Conservation (phyloP, 805 yeast genomes). For the Sungouiella blattae region DNA sequence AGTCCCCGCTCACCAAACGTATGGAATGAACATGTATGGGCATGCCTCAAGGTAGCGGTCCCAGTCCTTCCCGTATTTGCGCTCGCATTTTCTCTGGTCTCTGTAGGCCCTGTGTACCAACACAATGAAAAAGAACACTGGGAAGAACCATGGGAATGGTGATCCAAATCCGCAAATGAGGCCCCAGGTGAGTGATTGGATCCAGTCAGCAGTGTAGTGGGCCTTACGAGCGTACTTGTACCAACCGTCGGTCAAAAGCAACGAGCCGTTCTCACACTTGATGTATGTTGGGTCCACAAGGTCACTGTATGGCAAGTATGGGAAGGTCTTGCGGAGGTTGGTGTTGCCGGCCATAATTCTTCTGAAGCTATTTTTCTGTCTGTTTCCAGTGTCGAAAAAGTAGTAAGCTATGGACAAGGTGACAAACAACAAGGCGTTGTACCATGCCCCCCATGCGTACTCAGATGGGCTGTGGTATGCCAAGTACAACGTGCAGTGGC, state of each 20-base stretch:
- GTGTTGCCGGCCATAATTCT: constrained; percentile 78
- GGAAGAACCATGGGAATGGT: constrained; percentile 95
- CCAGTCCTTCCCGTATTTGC: constrained; percentile 95
- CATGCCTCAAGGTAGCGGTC: constrained; percentile 77
- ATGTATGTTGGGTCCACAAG: constrained; percentile 82
- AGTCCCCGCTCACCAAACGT: constrained; percentile 63
- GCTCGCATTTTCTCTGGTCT: constrained; percentile 79
- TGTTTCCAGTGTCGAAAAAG: constrained; percentile 92
- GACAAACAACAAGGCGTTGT: constrained; percentile 54
- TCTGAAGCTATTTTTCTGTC: constrained; percentile 92
- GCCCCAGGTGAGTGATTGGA: constrained; percentile 89
- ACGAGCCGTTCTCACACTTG: constrained; percentile 79
- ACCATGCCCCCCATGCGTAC: constrained; percentile 66
- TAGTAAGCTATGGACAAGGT: constrained; percentile 71
- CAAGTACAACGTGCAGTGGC: constrained; percentile 85
- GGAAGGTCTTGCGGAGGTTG: constrained; percentile 80
- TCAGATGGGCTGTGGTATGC: constrained; percentile 81
- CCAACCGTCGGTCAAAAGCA: constrained; percentile 92
- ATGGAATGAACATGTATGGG: constrained; percentile 91
- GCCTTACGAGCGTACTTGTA: constrained; percentile 87
- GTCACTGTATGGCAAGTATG: constrained; percentile 82
- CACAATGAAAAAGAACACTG: constrained; percentile 82
- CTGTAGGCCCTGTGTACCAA: constrained; percentile 85
- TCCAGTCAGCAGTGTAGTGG: constrained; percentile 92
- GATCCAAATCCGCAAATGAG: constrained; percentile 83